Evolutionary conservation across 106 monocot species (phyloP).

Genomic region (Posidonia australis): DNA sequence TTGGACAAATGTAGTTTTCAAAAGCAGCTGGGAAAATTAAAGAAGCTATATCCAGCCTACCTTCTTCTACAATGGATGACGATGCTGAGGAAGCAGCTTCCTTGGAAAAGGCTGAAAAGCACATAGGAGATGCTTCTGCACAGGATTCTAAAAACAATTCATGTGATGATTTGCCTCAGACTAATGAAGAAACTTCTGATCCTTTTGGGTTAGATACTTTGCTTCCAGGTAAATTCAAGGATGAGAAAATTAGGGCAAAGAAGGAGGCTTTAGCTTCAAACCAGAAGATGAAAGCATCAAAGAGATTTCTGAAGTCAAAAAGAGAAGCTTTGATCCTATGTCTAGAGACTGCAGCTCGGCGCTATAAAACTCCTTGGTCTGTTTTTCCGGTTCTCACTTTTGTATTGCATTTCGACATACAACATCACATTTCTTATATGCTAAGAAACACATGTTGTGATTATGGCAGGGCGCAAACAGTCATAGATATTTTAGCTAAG

Average conservation of each 20-base stretch:
- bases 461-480: constrained; percentile 73
- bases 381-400: background rate
- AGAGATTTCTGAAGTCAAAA: constrained; percentile 61
- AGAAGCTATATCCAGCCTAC: constrained; percentile 74
- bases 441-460: background rate
- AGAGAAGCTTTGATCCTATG: constrained; percentile 71
- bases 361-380: constrained; percentile 82
- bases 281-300: constrained; percentile 33
- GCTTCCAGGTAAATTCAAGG: constrained; percentile 39
- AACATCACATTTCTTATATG: background rate
- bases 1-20: constrained; percentile 41
- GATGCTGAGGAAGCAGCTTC: constrained; percentile 62
- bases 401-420: background rate
- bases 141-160: constrained; percentile 10
- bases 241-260: constrained; percentile 41
- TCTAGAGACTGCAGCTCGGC: constrained; percentile 77
- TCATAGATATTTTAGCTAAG: constrained; percentile 85
- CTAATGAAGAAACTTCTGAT: constrained; percentile 39
- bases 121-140: background rate
- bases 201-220: constrained; percentile 88
- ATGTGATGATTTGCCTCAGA: constrained; percentile 1
- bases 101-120: constrained; percentile 27
- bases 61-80: constrained; percentile 56
- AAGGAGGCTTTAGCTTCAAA: constrained; percentile 31
- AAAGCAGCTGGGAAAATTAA: constrained; percentile 92